Evolutionary conservation across 1,284 basidiomycete genomes (phyloP), one percentile per base, ranked within the genome.

Genomic region (Ceratorhiza oryzae-sativae): DNA sequence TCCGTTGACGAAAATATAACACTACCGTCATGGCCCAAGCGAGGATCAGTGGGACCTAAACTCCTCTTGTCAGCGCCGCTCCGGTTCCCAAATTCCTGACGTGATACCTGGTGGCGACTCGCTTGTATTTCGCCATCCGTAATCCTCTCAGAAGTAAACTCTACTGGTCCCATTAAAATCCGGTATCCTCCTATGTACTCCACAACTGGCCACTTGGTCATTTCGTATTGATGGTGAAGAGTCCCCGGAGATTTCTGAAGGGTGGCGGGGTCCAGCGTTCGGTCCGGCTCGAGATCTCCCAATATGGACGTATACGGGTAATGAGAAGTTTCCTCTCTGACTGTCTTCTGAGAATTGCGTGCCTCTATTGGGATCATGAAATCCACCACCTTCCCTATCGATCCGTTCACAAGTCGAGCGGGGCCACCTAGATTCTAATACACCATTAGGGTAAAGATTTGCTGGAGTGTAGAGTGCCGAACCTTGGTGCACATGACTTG

Each of bases 31-130:
- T 81, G 0, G 92, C 91, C 90, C 90, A 93, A 0, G 91, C 88
- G 1, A 93, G 82, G 63, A 94, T 93, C 25, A 94, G 80, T 0
- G 91, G 92, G 15, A 93, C 81, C 87, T 93, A 78, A 15, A 55
- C 67, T 18, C 32, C 15, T 10, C n/a, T 12, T 39, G 13, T 39
- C 8, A 6, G 36, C 36, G 36, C 13, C 36, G 8, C 36, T 39
- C 6, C 13, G 36, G 13, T 6, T 6, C 36, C 36, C 13, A 6
- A 39, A 39, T 71, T 41, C n/a, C n/a, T n/a, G n/a, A n/a, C n/a
- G n/a, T n/a, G n/a, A n/a, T 20, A 78, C 76, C 75, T 79, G 78
- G 27, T 74, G 55, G 27, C 78, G 63, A 20, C 59, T 73, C 34
- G 76, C 78, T 53, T 78, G 77, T 27, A 72, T 60, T 32, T 63